Conservation (phyloP, 2,329 filamentous ascomycete species). For the Alternaria sp. region DNA sequence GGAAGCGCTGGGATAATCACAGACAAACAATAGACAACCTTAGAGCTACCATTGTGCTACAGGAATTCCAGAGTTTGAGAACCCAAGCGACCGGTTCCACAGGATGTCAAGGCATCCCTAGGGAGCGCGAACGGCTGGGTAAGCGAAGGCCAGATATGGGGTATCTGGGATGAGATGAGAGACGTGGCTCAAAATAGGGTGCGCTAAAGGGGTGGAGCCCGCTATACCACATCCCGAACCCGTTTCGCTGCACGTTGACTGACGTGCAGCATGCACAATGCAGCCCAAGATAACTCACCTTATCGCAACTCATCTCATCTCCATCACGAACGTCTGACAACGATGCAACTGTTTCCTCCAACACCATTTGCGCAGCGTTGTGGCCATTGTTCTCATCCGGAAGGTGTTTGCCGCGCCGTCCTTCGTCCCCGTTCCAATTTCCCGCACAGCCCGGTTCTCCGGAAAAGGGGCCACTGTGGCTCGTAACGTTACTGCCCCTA, state of each 20-base stretch:
- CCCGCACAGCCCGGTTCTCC: conserved; percentile 12
- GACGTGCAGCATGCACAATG: conserved; percentile 10
- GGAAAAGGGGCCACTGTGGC: conserved; percentile 14
- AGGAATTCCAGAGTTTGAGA: background rate
- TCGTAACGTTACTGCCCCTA: background rate
- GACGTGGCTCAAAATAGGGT: background rate
- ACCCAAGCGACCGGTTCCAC: background rate
- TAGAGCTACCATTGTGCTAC: background rate
- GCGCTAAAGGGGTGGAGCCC: conserved; percentile 7
- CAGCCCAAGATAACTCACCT: conserved; percentile 1
- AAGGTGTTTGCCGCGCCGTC: conserved; percentile 2
- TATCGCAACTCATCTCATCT: background rate
- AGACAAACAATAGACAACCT: background rate
- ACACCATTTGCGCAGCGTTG: background rate
- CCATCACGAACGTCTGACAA: background rate
- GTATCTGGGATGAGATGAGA: background rate
- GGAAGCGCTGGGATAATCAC: background rate
- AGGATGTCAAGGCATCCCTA: background rate
- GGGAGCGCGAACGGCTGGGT: background rate
- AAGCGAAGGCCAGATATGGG: background rate
- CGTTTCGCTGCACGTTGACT: conserved; percentile 12
- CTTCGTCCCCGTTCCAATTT: conserved; percentile 9
- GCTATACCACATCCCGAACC: conserved; percentile 6
- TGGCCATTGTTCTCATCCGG: background rate
- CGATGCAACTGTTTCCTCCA: background rate